Evolutionary conservation across 345 rosid genomes (phyloP).

Genomic region (Gossypioides kirkii): DNA sequence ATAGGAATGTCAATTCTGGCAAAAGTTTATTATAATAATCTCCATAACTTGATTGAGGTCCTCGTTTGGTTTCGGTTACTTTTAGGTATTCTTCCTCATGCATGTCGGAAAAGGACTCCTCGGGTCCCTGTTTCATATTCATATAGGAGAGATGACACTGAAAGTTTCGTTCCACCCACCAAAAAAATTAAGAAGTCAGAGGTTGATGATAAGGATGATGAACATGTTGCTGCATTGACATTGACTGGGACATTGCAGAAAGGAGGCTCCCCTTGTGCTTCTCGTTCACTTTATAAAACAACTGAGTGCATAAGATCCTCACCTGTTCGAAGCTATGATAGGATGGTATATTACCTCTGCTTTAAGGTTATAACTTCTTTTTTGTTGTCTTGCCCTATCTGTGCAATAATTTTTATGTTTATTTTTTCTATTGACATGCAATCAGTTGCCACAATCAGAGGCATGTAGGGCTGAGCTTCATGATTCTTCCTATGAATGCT

Average conservation of each 20-base stretch:
- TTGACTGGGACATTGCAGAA: slow-evolving; percentile 62
- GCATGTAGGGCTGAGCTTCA: slow-evolving; percentile 35
- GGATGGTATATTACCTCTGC: slow-evolving; percentile 44
- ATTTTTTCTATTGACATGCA: slow-evolving; percentile 17
- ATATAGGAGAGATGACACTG: slow-evolving; percentile 42
- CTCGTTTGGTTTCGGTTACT: slow-evolving; percentile 16
- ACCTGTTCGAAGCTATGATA: slow-evolving; percentile 56
- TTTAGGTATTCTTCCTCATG: slow-evolving; percentile 69
- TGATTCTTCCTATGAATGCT: slow-evolving; percentile 39
- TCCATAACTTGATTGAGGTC: neutral
- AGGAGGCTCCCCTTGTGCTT: slow-evolving; percentile 62
- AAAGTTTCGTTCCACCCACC: slow-evolving; percentile 36
- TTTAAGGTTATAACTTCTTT: neutral
- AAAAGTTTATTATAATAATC: slow-evolving; percentile 2
- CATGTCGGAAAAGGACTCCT: slow-evolving; percentile 93
- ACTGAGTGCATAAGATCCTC: slow-evolving; percentile 41
- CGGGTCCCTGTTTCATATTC: slow-evolving; percentile 66
- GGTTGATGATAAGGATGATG: slow-evolving; percentile 49
- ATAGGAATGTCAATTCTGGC: neutral
- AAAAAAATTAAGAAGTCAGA: slow-evolving; percentile 46
- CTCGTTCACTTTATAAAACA: slow-evolving; percentile 38
- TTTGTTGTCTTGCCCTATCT: slow-evolving; percentile 8
- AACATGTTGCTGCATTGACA: slow-evolving; percentile 69
- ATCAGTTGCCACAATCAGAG: slow-evolving; percentile 40
- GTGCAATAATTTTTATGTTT: neutral